phyloP scores from a whole-genome alignment of 2,329 filamentous ascomycete genomes.

The Cercospora zeina region DNA sequence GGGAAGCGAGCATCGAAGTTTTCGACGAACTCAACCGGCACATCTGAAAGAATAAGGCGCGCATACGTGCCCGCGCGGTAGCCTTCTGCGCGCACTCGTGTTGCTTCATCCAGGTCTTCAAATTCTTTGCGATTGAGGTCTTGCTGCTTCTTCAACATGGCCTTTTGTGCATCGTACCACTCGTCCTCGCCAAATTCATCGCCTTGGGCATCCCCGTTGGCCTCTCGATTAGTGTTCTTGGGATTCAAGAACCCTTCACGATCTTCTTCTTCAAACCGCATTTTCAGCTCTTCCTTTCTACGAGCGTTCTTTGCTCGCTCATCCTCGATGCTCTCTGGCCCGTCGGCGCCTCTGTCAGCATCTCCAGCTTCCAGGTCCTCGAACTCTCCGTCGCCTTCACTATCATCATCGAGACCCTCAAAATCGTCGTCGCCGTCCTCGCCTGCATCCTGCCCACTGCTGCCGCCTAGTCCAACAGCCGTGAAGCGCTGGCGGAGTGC shows the following conservation, averaged over 20 bases:
- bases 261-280: slow-evolving; percentile 96
- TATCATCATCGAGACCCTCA: slow-evolving; percentile 52
- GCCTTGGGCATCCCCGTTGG: slow-evolving; percentile 63
- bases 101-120: slow-evolving; percentile 78
- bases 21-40: slow-evolving; percentile 85
- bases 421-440: slow-evolving; percentile 54
- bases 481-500: slow-evolving; percentile 73
- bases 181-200: slow-evolving; percentile 93
- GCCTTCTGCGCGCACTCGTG: slow-evolving; percentile 82
- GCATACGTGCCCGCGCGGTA: slow-evolving; percentile 91
- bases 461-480: slow-evolving; percentile 60
- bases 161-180: slow-evolving; percentile 98
- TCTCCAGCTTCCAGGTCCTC: slow-evolving; percentile 83
- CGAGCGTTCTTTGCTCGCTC: slow-evolving; percentile 89
- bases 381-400: slow-evolving; percentile 77
- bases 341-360: slow-evolving; percentile 43
- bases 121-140: slow-evolving; percentile 97
- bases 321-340: slow-evolving; percentile 41
- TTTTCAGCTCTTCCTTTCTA: slow-evolving; percentile 89
- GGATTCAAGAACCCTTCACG: slow-evolving; percentile 93
- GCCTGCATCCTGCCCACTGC: slow-evolving; percentile 53
- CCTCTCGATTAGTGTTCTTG: slow-evolving; percentile 72
- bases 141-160: slow-evolving; percentile 88
- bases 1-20: slow-evolving; percentile 81
- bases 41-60: slow-evolving; percentile 82